Base-by-base conservation (phyloP, 106 monocot genomes). In the Agapanthus africanus region DNA sequence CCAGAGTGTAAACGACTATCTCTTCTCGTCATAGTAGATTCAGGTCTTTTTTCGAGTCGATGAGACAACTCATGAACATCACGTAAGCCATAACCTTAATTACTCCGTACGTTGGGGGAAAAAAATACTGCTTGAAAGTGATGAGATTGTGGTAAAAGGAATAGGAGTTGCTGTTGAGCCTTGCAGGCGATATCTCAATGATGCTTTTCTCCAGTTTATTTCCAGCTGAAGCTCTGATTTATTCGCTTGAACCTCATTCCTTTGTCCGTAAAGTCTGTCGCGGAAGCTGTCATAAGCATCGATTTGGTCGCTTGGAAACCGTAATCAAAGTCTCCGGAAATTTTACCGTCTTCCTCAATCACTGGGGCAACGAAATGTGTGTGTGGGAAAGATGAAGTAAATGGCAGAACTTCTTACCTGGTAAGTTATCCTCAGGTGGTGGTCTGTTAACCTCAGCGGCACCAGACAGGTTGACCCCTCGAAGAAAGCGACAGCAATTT, bases 61-160 rank as follows among this genome's bases (percentile, higher is more conserved):
- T 57, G 25, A 40, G 59, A 38, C 59, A 21, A 66, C 66, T 44
- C 66, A 66, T 66, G 18, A 44, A 44, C 66, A 66, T 66, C 42
- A 79, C 83, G 46, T 86, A 79, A 25, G 78, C 82, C 54, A 89
- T 89, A 65, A 78, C 79, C n/a, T 83, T 77, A n/a, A n/a, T n/a
- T n/a, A 61, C 35, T 15, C 7, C 19, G 16, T 31, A 44, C 26
- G 7, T 30, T 13, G 27, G 23, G 16, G 42, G 6, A 47, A 66
- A 65, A 15, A 40, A 66, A 27, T 44, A 66, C 66, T 41, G 66
- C 28, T 66, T 27, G 16, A 66, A 66, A 16, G 40, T 31, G 10
- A 66, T 42, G 26, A 66, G 30, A 25, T 66, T 27, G 11, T 27
- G 40, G 16, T 44, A 66, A 21, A 66, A 66, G 15, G 66, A 66